Evolutionary conservation across 768 basidiomycete genomes (phyloP).

Genomic region (Phylloporus sp.): DNA sequence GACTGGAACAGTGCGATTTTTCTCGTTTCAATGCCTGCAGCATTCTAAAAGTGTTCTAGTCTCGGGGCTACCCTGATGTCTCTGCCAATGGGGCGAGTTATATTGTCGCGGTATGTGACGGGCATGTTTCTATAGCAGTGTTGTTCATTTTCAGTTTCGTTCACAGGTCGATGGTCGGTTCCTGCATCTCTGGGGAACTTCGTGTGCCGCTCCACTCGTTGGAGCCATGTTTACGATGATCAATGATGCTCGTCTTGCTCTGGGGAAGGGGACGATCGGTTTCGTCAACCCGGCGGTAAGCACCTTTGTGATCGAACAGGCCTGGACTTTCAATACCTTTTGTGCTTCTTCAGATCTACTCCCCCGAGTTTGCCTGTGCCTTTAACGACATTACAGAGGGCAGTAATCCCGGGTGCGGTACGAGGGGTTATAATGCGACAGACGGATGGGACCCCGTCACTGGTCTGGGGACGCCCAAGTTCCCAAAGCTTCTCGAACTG

Average conservation of each 20-base stretch:
- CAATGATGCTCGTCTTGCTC: constrained; percentile 34
- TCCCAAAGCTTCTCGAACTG: constrained; percentile 34
- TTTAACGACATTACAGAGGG: constrained; percentile 44
- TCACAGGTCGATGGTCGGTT: constrained; percentile 24
- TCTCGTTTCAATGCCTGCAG: not conserved
- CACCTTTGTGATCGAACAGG: not conserved
- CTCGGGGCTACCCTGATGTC: constrained; percentile 36
- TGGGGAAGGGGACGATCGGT: constrained; percentile 29
- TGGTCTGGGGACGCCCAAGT: constrained; percentile 43
- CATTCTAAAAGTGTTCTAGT: constrained; percentile 19
- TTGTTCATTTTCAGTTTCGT: not conserved
- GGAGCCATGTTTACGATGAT: constrained; percentile 35
- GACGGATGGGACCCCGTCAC: constrained; percentile 43
- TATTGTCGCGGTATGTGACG: constrained; percentile 17
- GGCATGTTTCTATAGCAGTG: not conserved
- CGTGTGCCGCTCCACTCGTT: constrained; percentile 27
- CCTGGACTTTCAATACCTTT: not conserved
- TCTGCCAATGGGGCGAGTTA: constrained; percentile 35
- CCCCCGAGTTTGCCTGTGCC: not conserved
- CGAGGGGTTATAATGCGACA: constrained; percentile 31
- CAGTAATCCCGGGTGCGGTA: constrained; percentile 42
- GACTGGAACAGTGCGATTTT: constrained; percentile 19
- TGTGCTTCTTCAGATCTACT: constrained; percentile 3
- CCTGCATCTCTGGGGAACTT: constrained; percentile 30
- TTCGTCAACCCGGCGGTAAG: constrained; percentile 9